Evolutionary conservation across 257 asterid genomes (phyloP), one percentile per base, ranked within the genome.

Genomic region (Plantago elongata): DNA sequence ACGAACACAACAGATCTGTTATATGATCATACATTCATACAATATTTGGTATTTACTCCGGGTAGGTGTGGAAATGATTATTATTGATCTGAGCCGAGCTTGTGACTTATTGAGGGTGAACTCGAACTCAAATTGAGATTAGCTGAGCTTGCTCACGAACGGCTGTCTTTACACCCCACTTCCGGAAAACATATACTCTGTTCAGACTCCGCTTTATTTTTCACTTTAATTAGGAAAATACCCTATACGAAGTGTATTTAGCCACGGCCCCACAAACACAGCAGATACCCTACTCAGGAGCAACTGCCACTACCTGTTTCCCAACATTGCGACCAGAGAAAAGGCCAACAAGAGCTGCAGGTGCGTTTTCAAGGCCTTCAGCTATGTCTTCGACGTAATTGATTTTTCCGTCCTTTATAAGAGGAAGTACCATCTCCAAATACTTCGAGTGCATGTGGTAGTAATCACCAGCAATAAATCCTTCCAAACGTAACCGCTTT

Each of bases 341-440:
- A 27, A 72, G 64, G 11, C 68, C 68, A 1, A 66, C 66, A 9
- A 72, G 65, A 18, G 77, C 62, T 16, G 64, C 57, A 1, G 77
- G 77, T 17, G 47, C 72, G 45, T 38, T 58, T 42, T 58, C 63
- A 15, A 58, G 63, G 14, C 63, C 63, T n/a, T 58, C 50, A 17
- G 16, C 37, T 8, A 58, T 58, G 14, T 58, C 63, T 58, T 58
- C 63, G 5, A 58, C 63, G 38, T 58, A 58, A 43, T 2, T 49
- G 6, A 72, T 57, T 54, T 58, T 62, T 10, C 59, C 51, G 8
- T 72, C 72, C n/a, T 54, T 49, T 5, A 62, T 18, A 7, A n/a
- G 51, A 17, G 77, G 72, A n/a, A 67, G 3, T 13, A 49, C 61
- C 44, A 18, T 9, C 5, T 71, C 76, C 54, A 71, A 3, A 42